A percentile compares a stretch with the other conserved stretches of the same genome.
Conservation (phyloP, 2,329 filamentous ascomycete genomes). For the Penicillium sclerotigenum region DNA sequence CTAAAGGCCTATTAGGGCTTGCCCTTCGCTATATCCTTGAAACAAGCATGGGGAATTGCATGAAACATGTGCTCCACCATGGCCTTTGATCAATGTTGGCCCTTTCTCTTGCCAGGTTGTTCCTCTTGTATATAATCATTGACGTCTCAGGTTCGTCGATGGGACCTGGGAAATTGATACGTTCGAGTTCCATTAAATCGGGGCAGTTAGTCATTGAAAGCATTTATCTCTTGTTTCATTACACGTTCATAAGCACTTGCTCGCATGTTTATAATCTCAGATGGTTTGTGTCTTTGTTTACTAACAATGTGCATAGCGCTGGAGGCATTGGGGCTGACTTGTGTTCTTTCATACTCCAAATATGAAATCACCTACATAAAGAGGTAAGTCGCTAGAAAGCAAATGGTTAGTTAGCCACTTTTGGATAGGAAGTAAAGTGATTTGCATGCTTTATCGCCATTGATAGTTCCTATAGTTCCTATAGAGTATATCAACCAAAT, state of each 20-base stretch:
- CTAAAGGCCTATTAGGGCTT: not conserved
- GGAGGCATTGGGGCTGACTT: not conserved
- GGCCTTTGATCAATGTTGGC: not conserved
- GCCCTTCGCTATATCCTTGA: not conserved
- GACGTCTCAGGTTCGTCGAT: not conserved
- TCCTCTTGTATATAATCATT: slow-evolving; percentile 13
- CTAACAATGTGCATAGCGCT: too few species aligned
- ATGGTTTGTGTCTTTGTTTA: not conserved
- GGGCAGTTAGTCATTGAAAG: slow-evolving; percentile 12
- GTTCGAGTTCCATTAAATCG: slow-evolving; percentile 1
- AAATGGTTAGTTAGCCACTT: not conserved
- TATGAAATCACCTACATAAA: not conserved
- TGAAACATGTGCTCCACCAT: not conserved
- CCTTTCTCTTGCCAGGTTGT: slow-evolving; percentile 2
- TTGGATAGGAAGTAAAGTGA: not conserved
- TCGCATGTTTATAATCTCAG: not conserved
- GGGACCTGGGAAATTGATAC: slow-evolving; percentile 1
- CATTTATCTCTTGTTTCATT: slow-evolving; percentile 1
- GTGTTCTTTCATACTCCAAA: not conserved
- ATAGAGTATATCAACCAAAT: not conserved
- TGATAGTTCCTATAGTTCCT: too few species aligned
- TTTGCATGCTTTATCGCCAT: too few species aligned
- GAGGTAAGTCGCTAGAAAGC: not conserved
- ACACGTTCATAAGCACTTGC: not conserved
- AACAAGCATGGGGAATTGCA: not conserved